These are phyloP conservation scores for Boletus reticuloceps DNA, from an alignment of 768 basidiomycete species.

Conservation along the genomic window DNA sequence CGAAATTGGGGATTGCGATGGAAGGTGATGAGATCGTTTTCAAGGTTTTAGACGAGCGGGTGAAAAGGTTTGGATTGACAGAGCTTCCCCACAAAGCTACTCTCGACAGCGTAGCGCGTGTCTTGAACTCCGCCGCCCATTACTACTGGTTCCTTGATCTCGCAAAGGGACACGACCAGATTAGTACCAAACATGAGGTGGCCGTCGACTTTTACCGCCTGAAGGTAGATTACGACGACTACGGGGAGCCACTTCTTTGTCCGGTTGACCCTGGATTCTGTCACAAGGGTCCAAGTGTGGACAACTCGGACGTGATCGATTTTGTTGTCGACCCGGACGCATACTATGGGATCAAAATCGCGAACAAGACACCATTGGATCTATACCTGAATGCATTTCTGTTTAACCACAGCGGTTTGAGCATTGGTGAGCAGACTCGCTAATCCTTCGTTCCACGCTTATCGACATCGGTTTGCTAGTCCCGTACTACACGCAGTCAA, in stretches of 20 bases:
- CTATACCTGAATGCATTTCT: slow-evolving; percentile 43
- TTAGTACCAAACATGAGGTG: not conserved
- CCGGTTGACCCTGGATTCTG: slow-evolving; percentile 2
- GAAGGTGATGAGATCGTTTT: not conserved
- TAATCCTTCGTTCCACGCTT: not conserved
- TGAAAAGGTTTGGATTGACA: slow-evolving; percentile 1
- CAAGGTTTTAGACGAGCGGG: slow-evolving; percentile 5
- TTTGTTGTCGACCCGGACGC: slow-evolving; percentile 22
- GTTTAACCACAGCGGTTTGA: slow-evolving; percentile 40
- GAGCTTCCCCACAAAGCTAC: not conserved
- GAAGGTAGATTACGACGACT: not conserved
- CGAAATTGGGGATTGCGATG: not conserved
- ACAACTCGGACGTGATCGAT: slow-evolving; percentile 10
- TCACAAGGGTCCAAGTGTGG: not conserved
- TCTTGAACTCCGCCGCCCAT: slow-evolving; percentile 13
- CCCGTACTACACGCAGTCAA: slow-evolving; percentile 7
- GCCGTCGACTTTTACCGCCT: slow-evolving; percentile 12
- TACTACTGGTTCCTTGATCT: slow-evolving; percentile 23
- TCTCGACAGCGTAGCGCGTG: not conserved
- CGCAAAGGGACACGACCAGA: not conserved
- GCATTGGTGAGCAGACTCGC: slow-evolving; percentile 28
- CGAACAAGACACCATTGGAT: slow-evolving; percentile 30
- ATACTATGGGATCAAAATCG: slow-evolving; percentile 35
- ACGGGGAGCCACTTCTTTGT: not conserved
- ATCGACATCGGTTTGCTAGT: slow-evolving; percentile 3